phyloP scores from a whole-genome alignment of 202 grass and related monocot genomes.

The Schoenoplectus tabernaemontani region DNA sequence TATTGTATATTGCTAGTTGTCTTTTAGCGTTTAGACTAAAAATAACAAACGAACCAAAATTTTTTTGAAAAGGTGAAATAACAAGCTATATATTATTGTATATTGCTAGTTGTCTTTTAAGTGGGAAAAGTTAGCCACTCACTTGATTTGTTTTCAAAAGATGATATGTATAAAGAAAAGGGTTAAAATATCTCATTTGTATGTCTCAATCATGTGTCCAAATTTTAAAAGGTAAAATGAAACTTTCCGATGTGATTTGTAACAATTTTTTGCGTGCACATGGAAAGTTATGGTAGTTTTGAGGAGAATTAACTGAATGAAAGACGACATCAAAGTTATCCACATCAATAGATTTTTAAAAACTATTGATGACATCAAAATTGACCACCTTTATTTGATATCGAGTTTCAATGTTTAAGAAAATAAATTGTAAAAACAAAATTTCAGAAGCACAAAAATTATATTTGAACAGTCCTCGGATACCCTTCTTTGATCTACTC shows the following conservation, averaged over 20 bases:
- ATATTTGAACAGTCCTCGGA: neutral
- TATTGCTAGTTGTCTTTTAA: neutral
- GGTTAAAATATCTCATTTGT: neutral
- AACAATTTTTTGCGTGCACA: neutral
- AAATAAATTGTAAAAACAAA: neutral
- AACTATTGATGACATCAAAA: neutral
- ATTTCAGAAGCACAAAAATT: neutral
- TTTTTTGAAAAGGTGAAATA: neutral
- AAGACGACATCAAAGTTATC: neutral
- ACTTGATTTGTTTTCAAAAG: neutral
- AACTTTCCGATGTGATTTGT: neutral
- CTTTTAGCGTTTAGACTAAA: neutral
- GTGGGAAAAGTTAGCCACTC: neutral
- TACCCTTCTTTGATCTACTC: neutral
- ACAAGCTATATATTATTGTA: neutral
- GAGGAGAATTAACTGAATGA: neutral
- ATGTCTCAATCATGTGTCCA: neutral
- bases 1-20: neutral
- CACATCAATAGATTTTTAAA: neutral
- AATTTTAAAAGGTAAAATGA: neutral
- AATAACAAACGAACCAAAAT: neutral
- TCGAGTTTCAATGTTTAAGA: neutral
- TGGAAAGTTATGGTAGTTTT: neutral
- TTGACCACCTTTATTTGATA: neutral
- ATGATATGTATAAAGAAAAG: neutral